Evolutionary conservation across 768 basidiomycete genomes (phyloP), one percentile per base, ranked within the genome.

Genomic region (Psilocybe cyanescens): DNA sequence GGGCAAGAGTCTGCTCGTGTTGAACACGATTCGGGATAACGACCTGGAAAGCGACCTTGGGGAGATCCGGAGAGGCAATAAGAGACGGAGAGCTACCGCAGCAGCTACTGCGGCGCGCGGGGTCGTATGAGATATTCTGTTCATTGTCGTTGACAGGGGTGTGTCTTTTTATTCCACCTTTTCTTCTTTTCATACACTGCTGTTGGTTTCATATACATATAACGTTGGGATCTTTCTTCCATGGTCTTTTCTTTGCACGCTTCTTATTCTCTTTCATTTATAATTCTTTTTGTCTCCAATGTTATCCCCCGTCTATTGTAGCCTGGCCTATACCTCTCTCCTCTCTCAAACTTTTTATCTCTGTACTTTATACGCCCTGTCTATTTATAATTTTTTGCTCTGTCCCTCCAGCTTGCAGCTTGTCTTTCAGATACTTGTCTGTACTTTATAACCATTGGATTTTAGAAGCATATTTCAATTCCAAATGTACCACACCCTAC

Each of bases 31-130:
- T 63, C 92, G 90, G 70, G 91, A 93, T 58, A 71, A 66, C 30
- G 93, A 94, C 71, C 78, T 90, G 44, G 93, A 94, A 60, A 80
- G 77, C 53, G 93, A 94, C 72, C 72, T 94, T 67, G 85, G 84
- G 56, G 91, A 92, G 76, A 92, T 94, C 63, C 81, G 90, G 69
- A 77, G 91, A 60, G 91, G 86, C 17, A 90, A 86, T 55, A 94
- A 93, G 74, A 71, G 84, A 57, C 69, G 89, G 65, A 57, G 66
- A 39, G 63, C 61, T 12, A 59, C 61, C n/a, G 66, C 63, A 35
- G 75, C 71, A 19, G 71, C 69, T 50, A 46, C 70, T 55, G 71
- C 72, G 16, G 57, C 59, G 64, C 46, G 59, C 48, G 64, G 59
- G 16, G 61, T 46, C 33, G 54, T 60, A 39, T 64, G 46, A 55